Evolutionary conservation across 208 protist genomes (phyloP).

Genomic region (Naegleria gruberi): DNA sequence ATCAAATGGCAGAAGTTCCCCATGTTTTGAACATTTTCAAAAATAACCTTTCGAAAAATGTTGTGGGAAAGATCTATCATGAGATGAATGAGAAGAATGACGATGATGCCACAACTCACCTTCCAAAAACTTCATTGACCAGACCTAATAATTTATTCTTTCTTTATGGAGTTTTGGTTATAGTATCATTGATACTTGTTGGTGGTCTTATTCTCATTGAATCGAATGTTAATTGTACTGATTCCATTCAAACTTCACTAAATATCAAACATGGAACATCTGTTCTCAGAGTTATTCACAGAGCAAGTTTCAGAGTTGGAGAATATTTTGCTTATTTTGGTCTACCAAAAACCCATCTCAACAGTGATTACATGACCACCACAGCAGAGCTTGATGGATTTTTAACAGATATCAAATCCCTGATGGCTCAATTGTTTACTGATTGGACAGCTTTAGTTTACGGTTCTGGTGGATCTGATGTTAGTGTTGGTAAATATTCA

Average conservation of each 20-base stretch:
- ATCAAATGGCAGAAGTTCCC: background rate
- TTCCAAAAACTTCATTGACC: background rate
- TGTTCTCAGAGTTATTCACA: background rate
- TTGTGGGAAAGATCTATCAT: background rate
- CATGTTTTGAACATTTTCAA: background rate
- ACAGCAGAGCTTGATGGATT: background rate
- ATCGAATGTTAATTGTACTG: background rate
- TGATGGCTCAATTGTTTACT: background rate
- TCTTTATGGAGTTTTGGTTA: background rate
- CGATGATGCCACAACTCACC: background rate
- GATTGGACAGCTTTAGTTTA: background rate
- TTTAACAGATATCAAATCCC: background rate
- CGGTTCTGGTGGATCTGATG: background rate
- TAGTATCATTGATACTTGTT: background rate
- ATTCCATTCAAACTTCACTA: background rate
- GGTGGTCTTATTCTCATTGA: background rate
- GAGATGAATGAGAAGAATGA: background rate
- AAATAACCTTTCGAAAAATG: background rate
- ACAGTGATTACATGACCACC: background rate
- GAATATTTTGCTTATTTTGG: background rate
- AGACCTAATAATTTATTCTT: background rate
- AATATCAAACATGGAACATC: background rate
- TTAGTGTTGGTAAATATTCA: background rate
- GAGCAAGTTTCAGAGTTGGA: background rate
- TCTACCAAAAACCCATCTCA: background rate